Percentiles rank a stretch among this genome's conserved stretches.
Evolutionary conservation across 2,329 filamentous ascomycete genomes (phyloP).

Genomic region (Zymoseptoria brevis): DNA sequence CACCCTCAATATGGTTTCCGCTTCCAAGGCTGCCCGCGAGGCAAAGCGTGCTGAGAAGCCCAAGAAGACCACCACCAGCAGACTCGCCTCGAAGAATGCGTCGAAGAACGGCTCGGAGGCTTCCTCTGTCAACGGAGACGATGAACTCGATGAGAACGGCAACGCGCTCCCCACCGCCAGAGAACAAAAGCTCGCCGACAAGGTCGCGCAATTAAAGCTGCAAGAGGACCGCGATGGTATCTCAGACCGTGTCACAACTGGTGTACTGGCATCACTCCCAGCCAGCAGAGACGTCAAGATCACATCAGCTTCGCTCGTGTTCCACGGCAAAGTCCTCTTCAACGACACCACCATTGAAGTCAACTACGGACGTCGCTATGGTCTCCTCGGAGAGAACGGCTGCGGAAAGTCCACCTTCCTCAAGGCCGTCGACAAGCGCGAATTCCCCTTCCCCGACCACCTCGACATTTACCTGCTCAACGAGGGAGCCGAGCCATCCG

Average conservation of each 20-base stretch:
- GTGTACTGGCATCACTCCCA: constrained; percentile 78
- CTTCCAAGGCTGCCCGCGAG: constrained; percentile 60
- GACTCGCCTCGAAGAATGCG: constrained; percentile 57
- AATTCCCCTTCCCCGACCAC: constrained; percentile 92
- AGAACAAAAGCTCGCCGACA: constrained; percentile 56
- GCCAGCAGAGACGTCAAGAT: constrained; percentile 95
- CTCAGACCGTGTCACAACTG: constrained; percentile 95
- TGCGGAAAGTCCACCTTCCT: constrained; percentile 98
- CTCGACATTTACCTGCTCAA: constrained; percentile 98
- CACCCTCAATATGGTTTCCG: constrained; percentile 52
- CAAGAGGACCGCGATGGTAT: constrained; percentile 96
- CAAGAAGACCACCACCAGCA: constrained; percentile 66
- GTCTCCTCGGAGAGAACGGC: constrained; percentile 94
- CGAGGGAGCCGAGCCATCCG: constrained; percentile 83
- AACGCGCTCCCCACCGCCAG: constrained; percentile 46
- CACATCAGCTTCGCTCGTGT: constrained; percentile 83
- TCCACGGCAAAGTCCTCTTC: constrained; percentile 95
- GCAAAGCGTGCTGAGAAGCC: constrained; percentile 59
- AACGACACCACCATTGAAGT: constrained; percentile 90
- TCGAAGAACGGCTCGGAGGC: constrained; percentile 56
- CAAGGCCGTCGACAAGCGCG: constrained; percentile 86
- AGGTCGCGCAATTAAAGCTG: constrained; percentile 79
- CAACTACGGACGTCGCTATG: constrained; percentile 86
- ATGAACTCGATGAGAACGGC: constrained; percentile 55
- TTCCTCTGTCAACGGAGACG: constrained; percentile 63